These are phyloP conservation scores for Aspergillus hortae DNA, from an alignment of 2,329 filamentous ascomycete genomes.

Conservation along the genomic window DNA sequence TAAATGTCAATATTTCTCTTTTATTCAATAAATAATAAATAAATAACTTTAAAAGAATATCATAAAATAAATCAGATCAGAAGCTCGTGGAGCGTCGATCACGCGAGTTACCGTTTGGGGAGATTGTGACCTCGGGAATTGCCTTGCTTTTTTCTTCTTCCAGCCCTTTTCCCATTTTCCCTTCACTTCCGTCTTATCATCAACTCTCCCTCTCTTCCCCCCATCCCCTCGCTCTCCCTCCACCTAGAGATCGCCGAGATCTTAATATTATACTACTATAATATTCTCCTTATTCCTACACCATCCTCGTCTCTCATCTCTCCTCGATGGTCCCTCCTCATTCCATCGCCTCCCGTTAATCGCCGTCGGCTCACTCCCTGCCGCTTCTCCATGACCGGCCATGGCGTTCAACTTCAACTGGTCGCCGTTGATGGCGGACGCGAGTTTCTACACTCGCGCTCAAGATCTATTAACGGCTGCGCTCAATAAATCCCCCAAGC, in stretches of 20 bases:
- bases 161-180: conserved; percentile 12
- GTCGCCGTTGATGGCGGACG: conserved; percentile 96
- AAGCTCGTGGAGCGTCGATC: conserved; percentile 15
- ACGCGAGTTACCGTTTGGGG: conserved; percentile 14
- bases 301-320: conserved; percentile 3
- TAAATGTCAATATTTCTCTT: neutral
- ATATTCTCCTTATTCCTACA: neutral
- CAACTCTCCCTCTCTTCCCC: conserved; percentile 14
- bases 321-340: neutral
- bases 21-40: too few species aligned
- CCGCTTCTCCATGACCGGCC: conserved; percentile 30
- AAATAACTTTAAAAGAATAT: neutral
- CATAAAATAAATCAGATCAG: neutral
- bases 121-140: conserved; percentile 14
- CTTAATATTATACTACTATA: conserved; percentile 4
- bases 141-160: conserved; percentile 13
- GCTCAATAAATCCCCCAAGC: conserved; percentile 95
- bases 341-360: conserved; percentile 1
- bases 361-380: conserved; percentile 5
- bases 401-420: conserved; percentile 99
- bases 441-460: conserved; percentile 81
- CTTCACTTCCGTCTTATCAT: conserved; percentile 18
- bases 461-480: conserved; percentile 92
- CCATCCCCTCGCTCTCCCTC: conserved; percentile 17
- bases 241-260: conserved; percentile 3